phyloP scores from a whole-genome alignment of 768 basidiomycete genomes.

The Dictyophora rubrovolvata region DNA sequence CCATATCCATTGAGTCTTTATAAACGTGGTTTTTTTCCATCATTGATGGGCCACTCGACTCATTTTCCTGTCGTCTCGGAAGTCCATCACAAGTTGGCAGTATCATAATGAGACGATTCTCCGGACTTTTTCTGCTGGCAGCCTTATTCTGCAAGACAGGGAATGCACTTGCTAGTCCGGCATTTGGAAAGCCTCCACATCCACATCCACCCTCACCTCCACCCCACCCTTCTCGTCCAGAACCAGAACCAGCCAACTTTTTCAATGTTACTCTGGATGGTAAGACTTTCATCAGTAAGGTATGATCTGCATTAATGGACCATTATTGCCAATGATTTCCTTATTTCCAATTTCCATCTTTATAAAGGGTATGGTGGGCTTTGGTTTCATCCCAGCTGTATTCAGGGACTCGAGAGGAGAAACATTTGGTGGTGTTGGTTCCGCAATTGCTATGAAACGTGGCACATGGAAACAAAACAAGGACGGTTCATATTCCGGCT shows the following conservation, averaged over 20 bases:
- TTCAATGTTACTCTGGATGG: conserved; percentile 25
- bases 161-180: background rate
- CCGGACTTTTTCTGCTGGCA: background rate
- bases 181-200: background rate
- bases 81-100: too few species aligned
- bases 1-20: too few species aligned
- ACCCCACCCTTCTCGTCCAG: background rate
- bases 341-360: background rate
- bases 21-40: too few species aligned
- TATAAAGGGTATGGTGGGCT: conserved; percentile 43
- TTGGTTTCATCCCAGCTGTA: conserved; percentile 51
- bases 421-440: conserved; percentile 56
- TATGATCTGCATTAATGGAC: conserved; percentile 2
- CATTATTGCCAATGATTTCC: background rate
- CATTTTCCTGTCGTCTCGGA: too few species aligned
- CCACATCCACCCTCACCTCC: too few species aligned
- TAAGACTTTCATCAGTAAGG: conserved; percentile 38
- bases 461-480: conserved; percentile 30
- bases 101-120: too few species aligned
- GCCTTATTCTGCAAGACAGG: background rate
- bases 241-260: conserved; percentile 7
- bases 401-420: conserved; percentile 47
- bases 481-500: conserved; percentile 37
- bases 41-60: too few species aligned
- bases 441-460: conserved; percentile 46